phyloP scores from a whole-genome alignment of 106 monocot genomes.

The Dioscorea dumetorum region DNA sequence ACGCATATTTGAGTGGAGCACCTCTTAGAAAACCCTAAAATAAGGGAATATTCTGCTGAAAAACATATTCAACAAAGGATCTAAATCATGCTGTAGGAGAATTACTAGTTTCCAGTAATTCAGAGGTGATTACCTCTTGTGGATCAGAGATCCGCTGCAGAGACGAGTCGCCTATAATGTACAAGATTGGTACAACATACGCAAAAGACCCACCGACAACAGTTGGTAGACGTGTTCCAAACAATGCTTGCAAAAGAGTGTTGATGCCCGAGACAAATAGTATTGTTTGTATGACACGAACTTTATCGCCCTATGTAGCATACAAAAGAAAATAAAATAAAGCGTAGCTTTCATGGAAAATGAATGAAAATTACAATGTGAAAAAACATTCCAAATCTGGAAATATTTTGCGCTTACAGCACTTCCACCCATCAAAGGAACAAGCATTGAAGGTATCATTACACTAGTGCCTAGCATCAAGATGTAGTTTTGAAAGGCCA shows the following conservation, averaged over 20 bases:
- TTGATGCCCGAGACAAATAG: conserved; percentile 87
- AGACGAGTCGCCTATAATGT: conserved; percentile 70
- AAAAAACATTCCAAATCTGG: neutral
- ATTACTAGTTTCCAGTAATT: no score
- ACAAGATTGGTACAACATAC: conserved; percentile 71
- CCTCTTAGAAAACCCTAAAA: neutral
- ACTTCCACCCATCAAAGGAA: conserved; percentile 83
- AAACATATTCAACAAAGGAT: no score
- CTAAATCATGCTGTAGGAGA: no score
- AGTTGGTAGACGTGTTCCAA: conserved; percentile 85
- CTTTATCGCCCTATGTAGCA: conserved; percentile 51
- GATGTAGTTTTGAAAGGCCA: conserved; percentile 91
- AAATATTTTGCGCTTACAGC: conserved; percentile 42
- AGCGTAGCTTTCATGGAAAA: neutral
- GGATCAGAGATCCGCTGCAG: conserved; percentile 50
- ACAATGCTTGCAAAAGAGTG: conserved; percentile 78
- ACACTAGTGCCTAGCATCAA: conserved; percentile 80
- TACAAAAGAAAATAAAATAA: conserved; percentile 1
- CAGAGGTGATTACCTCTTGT: conserved; percentile 38
- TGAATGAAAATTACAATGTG: neutral
- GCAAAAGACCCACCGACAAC: conserved; percentile 87
- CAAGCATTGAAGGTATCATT: conserved; percentile 78
- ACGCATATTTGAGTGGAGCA: neutral
- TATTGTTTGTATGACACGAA: conserved; percentile 72
- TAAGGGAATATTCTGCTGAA: no score